Evolutionary conservation across 2,329 filamentous ascomycete species (phyloP).

Genomic region (Ceratocystis diversiconidia): DNA sequence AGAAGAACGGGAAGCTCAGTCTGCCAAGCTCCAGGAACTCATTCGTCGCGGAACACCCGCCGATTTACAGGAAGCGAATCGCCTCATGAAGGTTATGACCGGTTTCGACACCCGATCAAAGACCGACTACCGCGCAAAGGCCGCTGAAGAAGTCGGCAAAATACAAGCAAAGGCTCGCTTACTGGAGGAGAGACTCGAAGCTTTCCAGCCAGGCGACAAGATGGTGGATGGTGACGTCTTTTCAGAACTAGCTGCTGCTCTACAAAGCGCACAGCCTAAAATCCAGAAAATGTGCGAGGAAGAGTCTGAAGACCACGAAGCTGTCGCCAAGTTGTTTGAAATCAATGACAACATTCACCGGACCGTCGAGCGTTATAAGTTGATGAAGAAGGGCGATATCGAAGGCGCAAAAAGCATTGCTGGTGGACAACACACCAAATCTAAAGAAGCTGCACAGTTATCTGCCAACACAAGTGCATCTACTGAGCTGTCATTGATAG

Average conservation of each 20-base stretch:
- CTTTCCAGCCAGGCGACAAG: slow-evolving; percentile 65
- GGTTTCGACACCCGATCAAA: slow-evolving; percentile 91
- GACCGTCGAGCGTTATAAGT: slow-evolving; percentile 86
- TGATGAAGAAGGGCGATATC: slow-evolving; percentile 89
- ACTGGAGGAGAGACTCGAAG: slow-evolving; percentile 81
- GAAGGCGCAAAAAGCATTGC: slow-evolving; percentile 73
- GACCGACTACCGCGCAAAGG: slow-evolving; percentile 95
- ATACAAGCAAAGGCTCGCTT: slow-evolving; percentile 91
- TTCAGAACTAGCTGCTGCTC: slow-evolving; percentile 73
- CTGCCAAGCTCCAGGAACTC: slow-evolving; percentile 93
- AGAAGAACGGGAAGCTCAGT: slow-evolving; percentile 86
- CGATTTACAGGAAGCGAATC: slow-evolving; percentile 91
- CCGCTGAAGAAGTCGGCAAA: slow-evolving; percentile 84
- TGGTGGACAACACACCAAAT: slow-evolving; percentile 47
- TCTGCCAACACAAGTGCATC: slow-evolving; percentile 44
- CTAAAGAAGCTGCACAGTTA: slow-evolving; percentile 14
- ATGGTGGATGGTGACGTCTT: slow-evolving; percentile 56
- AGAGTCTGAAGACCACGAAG: slow-evolving; percentile 91
- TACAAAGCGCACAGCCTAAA: slow-evolving; percentile 91
- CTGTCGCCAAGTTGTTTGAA: slow-evolving; percentile 84
- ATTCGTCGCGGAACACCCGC: slow-evolving; percentile 84
- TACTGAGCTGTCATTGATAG: slow-evolving; percentile 81
- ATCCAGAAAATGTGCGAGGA: slow-evolving; percentile 99
- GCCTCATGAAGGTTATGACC: slow-evolving; percentile 98
- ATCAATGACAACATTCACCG: slow-evolving; percentile 99